Conservation (phyloP, 768 basidiomycete genomes). For the Boletus subparvulus region DNA sequence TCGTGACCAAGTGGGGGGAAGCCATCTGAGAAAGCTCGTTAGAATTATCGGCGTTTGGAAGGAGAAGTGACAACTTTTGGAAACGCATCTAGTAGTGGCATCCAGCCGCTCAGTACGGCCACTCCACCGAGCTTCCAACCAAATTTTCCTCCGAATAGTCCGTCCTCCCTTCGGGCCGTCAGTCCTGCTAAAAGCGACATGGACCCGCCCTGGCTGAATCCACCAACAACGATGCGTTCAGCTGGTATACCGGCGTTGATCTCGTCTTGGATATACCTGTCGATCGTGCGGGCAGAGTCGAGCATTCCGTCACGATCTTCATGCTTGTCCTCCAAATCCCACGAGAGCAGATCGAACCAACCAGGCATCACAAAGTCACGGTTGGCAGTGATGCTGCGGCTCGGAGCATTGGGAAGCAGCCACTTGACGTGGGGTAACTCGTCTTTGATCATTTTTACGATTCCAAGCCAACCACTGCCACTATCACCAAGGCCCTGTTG, state of each 20-base stretch:
- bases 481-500: slow-evolving; percentile 72
- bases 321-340: slow-evolving; percentile 48
- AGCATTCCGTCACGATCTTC: slow-evolving; percentile 71
- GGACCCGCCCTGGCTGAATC: slow-evolving; percentile 85
- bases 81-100: slow-evolving; percentile 66
- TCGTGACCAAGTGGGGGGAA: slow-evolving; percentile 53
- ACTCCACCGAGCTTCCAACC: slow-evolving; percentile 72
- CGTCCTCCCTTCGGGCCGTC: slow-evolving; percentile 26
- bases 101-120: slow-evolving; percentile 74
- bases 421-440: slow-evolving; percentile 79
- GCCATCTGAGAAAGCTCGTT: slow-evolving; percentile 48
- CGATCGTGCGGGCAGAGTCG: slow-evolving; percentile 57
- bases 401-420: slow-evolving; percentile 49
- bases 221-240: slow-evolving; percentile 77
- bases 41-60: not conserved
- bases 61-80: slow-evolving; percentile 51
- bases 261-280: slow-evolving; percentile 71
- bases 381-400: slow-evolving; percentile 73
- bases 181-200: slow-evolving; percentile 78
- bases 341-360: slow-evolving; percentile 79
- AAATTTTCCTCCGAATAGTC: slow-evolving; percentile 28
- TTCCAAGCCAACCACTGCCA: slow-evolving; percentile 73
- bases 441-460: slow-evolving; percentile 65
- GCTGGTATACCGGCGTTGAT: slow-evolving; percentile 67
- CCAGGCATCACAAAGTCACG: slow-evolving; percentile 66